Evolutionary conservation across 176 grass and related monocot species (phyloP).

Genomic region (Aegilops sharonensis): DNA sequence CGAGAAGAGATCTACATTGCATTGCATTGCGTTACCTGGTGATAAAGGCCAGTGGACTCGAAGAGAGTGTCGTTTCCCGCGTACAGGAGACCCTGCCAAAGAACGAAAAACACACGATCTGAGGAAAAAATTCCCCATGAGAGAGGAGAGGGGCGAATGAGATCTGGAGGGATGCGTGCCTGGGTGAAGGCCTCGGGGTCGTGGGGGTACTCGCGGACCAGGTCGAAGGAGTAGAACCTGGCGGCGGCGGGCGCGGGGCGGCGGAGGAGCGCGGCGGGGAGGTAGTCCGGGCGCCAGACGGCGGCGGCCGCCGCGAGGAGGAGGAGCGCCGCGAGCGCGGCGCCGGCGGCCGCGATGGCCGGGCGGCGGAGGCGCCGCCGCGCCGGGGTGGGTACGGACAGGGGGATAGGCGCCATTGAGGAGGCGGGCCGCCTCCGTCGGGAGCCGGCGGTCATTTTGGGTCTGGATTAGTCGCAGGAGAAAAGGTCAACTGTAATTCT

Average conservation of each 20-base stretch:
- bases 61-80: conserved; percentile 79
- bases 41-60: conserved; percentile 88
- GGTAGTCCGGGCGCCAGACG: neutral
- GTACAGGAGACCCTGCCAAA: conserved; percentile 68
- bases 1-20: neutral
- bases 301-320: conserved; percentile 17
- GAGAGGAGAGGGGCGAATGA: no score
- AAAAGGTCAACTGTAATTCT: neutral
- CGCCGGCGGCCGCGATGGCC: neutral
- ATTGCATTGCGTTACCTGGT: conserved; percentile 39
- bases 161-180: conserved; percentile 16
- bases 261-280: conserved; percentile 14
- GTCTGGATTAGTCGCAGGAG: neutral
- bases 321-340: conserved; percentile 17
- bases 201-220: conserved; percentile 76
- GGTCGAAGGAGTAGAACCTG: conserved; percentile 70
- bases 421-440: conserved; percentile 24
- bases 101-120: neutral
- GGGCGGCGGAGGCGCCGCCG: conserved; percentile 5
- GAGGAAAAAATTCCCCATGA: neutral
- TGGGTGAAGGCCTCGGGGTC: conserved; percentile 85
- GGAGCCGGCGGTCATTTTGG: conserved; percentile 28
- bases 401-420: conserved; percentile 23
- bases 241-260: neutral
- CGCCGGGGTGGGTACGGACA: neutral